These are phyloP conservation scores for Alternaria alternata DNA, from an alignment of 2,329 filamentous ascomycete species.

Conservation along the genomic window DNA sequence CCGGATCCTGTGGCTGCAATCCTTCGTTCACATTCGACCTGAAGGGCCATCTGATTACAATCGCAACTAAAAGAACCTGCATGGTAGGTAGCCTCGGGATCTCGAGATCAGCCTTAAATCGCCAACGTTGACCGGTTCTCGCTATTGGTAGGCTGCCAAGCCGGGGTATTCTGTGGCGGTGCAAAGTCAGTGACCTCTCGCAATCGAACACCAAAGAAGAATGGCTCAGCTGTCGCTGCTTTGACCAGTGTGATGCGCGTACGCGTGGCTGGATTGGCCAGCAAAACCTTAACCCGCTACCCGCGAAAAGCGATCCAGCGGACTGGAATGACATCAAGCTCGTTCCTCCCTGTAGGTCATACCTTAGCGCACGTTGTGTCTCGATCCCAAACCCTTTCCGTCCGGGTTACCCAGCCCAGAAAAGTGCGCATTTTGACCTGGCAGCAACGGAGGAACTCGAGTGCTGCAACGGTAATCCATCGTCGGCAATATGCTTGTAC, in stretches of 20 bases:
- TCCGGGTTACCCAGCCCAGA: not conserved
- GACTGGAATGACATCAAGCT: constrained; percentile 17
- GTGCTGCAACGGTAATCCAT: not conserved
- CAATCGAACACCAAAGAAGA: constrained; percentile 4
- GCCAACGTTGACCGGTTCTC: not conserved
- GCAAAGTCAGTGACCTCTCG: constrained; percentile 1
- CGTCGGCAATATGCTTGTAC: constrained; percentile 17
- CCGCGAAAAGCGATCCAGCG: constrained; percentile 15
- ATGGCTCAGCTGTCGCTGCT: not conserved
- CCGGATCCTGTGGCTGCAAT: not conserved
- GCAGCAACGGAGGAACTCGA: not conserved
- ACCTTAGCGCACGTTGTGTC: constrained; percentile 6
- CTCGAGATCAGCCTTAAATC: not conserved
- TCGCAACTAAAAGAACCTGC: not conserved
- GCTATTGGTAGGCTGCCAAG: not conserved
- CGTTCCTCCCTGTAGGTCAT: constrained; percentile 11
- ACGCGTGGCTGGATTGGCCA: constrained; percentile 10
- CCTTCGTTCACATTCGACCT: not conserved
- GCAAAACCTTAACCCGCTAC: constrained; percentile 10
- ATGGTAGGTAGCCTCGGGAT: not conserved
- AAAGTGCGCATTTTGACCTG: not conserved
- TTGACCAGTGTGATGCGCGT: not conserved
- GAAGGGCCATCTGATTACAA: not conserved
- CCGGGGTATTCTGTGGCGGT: constrained; percentile 11
- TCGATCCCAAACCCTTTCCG: not conserved